Evolutionary conservation across 345 rosid genomes (phyloP).

Genomic region (Eucalyptus tenuipes): DNA sequence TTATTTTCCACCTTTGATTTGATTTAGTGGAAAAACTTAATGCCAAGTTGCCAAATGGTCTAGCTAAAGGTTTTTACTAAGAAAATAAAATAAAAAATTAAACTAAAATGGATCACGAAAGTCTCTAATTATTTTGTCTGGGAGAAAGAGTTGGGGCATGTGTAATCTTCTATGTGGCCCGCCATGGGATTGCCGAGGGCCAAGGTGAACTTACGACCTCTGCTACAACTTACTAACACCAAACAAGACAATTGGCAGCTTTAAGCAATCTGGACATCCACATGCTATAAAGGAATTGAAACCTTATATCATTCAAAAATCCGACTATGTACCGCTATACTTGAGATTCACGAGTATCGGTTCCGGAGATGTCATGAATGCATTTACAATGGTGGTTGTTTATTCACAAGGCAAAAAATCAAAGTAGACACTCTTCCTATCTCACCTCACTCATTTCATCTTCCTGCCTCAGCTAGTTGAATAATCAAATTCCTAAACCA

Average conservation of each 20-base stretch:
- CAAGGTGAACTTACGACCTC: background rate
- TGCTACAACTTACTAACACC: background rate
- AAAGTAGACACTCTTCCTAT: background rate
- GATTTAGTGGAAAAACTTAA: background rate
- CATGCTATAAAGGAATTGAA: background rate
- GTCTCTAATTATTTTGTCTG: background rate
- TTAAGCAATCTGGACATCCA: background rate
- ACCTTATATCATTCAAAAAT: background rate
- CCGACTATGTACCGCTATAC: background rate
- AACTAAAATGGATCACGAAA: background rate
- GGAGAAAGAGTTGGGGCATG: background rate
- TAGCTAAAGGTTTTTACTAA: background rate
- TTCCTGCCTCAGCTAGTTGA: background rate
- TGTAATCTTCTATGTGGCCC: background rate
- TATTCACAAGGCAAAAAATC: background rate
- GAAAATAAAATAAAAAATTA: background rate
- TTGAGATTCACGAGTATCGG: background rate
- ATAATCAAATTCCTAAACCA: background rate
- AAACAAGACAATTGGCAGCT: background rate
- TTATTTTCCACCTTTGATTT: background rate
- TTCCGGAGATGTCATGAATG: background rate
- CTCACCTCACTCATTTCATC: background rate
- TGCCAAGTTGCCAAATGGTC: background rate
- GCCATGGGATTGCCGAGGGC: background rate
- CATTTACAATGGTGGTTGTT: background rate